Percentiles rank a stretch among this genome's conserved stretches.
These are phyloP conservation scores for Fusarium aywerte DNA, from an alignment of 2,329 filamentous ascomycete genomes.

Conservation along the genomic window DNA sequence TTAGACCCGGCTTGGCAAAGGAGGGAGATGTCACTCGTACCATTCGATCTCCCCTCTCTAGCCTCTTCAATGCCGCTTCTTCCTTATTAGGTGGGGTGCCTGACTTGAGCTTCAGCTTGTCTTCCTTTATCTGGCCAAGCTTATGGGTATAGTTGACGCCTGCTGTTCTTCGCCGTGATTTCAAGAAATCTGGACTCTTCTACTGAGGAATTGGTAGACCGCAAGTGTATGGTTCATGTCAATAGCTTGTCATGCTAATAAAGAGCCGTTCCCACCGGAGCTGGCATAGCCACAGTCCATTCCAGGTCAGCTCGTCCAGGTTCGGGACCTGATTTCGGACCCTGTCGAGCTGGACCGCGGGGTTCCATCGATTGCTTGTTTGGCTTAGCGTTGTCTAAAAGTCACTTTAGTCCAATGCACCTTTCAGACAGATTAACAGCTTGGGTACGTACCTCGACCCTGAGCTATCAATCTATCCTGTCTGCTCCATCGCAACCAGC, in stretches of 20 bases:
- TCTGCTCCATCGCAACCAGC: conserved; percentile 16
- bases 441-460: conserved; percentile 29
- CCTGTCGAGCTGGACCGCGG: conserved; percentile 43
- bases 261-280: background rate
- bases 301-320: conserved; percentile 43
- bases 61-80: conserved; percentile 18
- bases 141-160: background rate
- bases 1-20: conserved; percentile 35
- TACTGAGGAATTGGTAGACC: background rate
- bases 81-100: conserved; percentile 5
- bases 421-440: conserved; percentile 42
- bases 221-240: conserved; percentile 17
- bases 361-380: conserved; percentile 25
- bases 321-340: conserved; percentile 37
- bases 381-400: conserved; percentile 35
- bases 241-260: conserved; percentile 11
- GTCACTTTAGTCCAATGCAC: conserved; percentile 36
- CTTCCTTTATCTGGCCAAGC: background rate
- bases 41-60: conserved; percentile 18
- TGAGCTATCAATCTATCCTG: conserved; percentile 1
- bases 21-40: conserved; percentile 29
- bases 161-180: background rate
- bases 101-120: conserved; percentile 7
- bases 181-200: conserved; percentile 4
- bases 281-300: conserved; percentile 38